phyloP scores from a whole-genome alignment of 352 stramenopile genomes.

The Globisporangium sylvaticum region DNA sequence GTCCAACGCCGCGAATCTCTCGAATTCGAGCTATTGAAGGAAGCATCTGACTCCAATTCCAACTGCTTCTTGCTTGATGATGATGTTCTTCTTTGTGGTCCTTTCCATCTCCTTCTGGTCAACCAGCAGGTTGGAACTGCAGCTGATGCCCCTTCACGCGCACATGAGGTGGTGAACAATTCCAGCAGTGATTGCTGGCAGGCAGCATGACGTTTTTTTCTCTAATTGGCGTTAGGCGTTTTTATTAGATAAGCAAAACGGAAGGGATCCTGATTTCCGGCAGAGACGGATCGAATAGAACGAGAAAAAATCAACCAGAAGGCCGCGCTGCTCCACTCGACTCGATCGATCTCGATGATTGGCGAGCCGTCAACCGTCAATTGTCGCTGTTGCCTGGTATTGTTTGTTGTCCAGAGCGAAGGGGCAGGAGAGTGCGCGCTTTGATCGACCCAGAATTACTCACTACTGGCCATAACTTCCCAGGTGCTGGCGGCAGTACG shows the following conservation, averaged over 20 bases:
- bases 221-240: not conserved
- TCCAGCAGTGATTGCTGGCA: not conserved
- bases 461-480: not conserved
- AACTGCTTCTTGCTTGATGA: not conserved
- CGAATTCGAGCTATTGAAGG: not conserved
- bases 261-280: slow-evolving; percentile 1
- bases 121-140: not conserved
- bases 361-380: not conserved
- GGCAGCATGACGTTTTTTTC: slow-evolving; percentile 5
- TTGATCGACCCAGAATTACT: not conserved
- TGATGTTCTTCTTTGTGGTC: not conserved
- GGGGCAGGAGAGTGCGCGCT: not conserved
- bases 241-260: not conserved
- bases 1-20: not conserved
- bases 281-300: not conserved
- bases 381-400: not conserved
- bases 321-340: not conserved
- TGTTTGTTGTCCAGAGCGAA: not conserved
- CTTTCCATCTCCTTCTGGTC: not conserved
- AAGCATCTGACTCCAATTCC: not conserved
- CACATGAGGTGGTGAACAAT: not conserved
- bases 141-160: not conserved
- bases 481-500: not conserved
- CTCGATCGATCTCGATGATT: not conserved
- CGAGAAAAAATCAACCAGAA: not conserved